Conservation (phyloP, 2,329 filamentous ascomycete species). For the Ophiocordyceps camponoti-saundersi region DNA sequence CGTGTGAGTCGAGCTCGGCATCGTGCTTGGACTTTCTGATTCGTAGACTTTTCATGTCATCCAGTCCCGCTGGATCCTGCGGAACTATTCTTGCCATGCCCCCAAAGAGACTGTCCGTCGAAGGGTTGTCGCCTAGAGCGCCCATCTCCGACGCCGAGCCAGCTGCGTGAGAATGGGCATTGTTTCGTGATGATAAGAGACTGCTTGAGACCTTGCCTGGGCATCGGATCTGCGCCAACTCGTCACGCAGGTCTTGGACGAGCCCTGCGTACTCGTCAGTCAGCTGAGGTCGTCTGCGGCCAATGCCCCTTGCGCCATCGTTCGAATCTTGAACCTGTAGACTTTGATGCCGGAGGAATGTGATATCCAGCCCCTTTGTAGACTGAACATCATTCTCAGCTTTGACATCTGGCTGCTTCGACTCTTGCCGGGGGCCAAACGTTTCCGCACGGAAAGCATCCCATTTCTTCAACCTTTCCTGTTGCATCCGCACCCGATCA, state of each 20-base stretch:
- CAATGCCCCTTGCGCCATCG: constrained; percentile 9
- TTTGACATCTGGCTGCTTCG: constrained; percentile 8
- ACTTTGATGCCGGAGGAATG: constrained; percentile 33
- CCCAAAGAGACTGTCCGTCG: neutral
- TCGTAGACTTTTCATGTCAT: neutral
- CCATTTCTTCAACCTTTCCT: constrained; percentile 55
- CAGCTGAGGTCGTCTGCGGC: constrained; percentile 8
- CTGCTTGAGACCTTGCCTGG: constrained; percentile 4
- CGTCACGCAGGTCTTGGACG: constrained; percentile 21
- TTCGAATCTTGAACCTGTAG: constrained; percentile 23
- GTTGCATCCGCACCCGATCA: constrained; percentile 46
- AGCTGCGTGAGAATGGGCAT: neutral
- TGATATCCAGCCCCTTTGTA: constrained; percentile 31
- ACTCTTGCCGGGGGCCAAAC: constrained; percentile 16
- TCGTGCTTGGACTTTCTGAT: neutral
- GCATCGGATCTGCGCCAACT: constrained; percentile 17
- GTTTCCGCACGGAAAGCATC: constrained; percentile 41
- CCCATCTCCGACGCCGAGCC: constrained; percentile 28
- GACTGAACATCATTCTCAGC: constrained; percentile 4
- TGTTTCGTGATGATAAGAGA: constrained; percentile 5
- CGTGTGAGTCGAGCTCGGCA: neutral
- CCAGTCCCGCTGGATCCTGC: neutral
- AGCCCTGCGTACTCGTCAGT: constrained; percentile 26
- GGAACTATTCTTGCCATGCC: neutral
- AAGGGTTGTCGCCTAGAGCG: constrained; percentile 32